Conservation (phyloP, 2,329 filamentous ascomycete genomes). For the Macrophomina tecta region DNA sequence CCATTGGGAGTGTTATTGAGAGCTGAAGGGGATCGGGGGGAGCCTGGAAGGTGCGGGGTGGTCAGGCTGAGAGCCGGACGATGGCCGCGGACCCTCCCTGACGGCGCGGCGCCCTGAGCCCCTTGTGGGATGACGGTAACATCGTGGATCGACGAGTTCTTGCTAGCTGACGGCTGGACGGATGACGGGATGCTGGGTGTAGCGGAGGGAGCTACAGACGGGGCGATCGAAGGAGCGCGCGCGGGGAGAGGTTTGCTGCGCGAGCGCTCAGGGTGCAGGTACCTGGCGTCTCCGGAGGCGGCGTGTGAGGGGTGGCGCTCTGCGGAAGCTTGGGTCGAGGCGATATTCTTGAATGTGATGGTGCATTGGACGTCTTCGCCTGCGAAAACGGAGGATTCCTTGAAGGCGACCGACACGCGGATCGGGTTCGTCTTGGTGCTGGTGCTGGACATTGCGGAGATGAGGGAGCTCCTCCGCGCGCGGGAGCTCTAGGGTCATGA, state of each 20-base stretch:
- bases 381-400: conserved; percentile 91
- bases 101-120: conserved; percentile 19
- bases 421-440: conserved; percentile 66
- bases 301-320: conserved; percentile 41
- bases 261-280: conserved; percentile 26
- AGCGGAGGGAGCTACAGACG: conserved; percentile 32
- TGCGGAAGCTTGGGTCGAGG: conserved; percentile 49
- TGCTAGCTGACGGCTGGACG: conserved; percentile 22
- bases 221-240: conserved; percentile 37
- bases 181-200: conserved; percentile 48
- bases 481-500: conserved; percentile 29
- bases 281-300: conserved; percentile 33
- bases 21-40: conserved; percentile 12
- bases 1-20: conserved; percentile 35
- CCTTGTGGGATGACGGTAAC: conserved; percentile 14
- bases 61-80: conserved; percentile 70
- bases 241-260: conserved; percentile 27
- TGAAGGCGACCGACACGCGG: conserved; percentile 94
- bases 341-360: conserved; percentile 93
- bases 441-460: conserved; percentile 27
- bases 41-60: conserved; percentile 34
- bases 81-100: conserved; percentile 58
- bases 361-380: conserved; percentile 95
- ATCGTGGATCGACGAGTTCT: conserved; percentile 37
- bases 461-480: conserved; percentile 28